Evolutionary conservation across 2,329 filamentous ascomycete genomes (phyloP), one percentile per base, ranked within the genome.

Genomic region (Exserohilum turcica): DNA sequence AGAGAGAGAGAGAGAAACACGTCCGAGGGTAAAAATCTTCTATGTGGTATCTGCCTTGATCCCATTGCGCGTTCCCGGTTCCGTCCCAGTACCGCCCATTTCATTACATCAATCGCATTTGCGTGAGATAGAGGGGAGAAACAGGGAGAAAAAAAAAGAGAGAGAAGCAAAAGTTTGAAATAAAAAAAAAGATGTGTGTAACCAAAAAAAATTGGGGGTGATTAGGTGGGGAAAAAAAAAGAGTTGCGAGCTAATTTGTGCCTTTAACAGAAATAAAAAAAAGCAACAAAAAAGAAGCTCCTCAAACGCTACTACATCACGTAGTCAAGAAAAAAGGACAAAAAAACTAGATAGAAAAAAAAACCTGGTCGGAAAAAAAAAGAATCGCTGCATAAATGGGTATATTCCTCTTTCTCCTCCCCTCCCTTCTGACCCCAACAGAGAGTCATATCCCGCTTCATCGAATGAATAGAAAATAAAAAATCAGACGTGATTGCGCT

Each of bases 371-470:
- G 46, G 40, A 48, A 46, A 29, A 28, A 37, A 56, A 53, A 44
- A 24, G 21, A 47, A 42, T 42, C 54, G 54, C 54, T 56, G 50
- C 53, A 56, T 56, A 48, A 53, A 53, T 56, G 54, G 54, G 54
- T 56, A 56, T 56, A 56, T 44, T 28, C 24, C 40, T 37, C 45
- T 40, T 36, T 29, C 19, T 35, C 42, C 28, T 43, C 31, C 31
- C 21, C 42, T 33, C 12, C 16, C 42, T 24, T 44, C 42, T 44
- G 42, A 44, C 19, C 42, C 42, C 9, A 44, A 15, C 29, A 27
- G 16, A 27, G 16, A 35, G 32, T 33, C 31, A 19, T 27, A 35
- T 44, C 42, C 31, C 29, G 29, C 42, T 24, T 24, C 24, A 37
- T 21, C 15, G 13, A 48, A 16, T 18, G 36, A 48, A 38, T 39